Percentiles rank a stretch among this genome's conserved stretches.
Evolutionary conservation across 352 stramenopile genomes (phyloP).

Genomic region (Phytophthora hibernalis): DNA sequence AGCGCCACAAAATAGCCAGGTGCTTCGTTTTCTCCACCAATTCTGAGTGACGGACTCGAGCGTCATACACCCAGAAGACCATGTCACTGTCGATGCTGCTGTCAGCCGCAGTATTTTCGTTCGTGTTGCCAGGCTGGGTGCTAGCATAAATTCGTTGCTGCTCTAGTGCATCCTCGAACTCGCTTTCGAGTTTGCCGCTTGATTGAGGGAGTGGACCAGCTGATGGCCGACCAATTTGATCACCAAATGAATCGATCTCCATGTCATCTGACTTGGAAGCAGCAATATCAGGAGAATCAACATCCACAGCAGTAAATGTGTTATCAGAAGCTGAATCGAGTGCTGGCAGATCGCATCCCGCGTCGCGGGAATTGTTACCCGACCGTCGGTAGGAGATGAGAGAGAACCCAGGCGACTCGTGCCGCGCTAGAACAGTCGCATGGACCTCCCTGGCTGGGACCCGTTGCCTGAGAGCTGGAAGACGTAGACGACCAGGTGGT

Average conservation of each 20-base stretch:
- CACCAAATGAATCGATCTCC: not conserved
- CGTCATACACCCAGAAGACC: not conserved
- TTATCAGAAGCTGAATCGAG: not conserved
- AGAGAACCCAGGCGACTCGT: slow-evolving; percentile 39
- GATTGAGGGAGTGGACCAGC: not conserved
- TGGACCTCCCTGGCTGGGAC: not conserved
- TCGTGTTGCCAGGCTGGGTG: not conserved
- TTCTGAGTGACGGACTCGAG: not conserved
- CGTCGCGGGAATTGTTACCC: not conserved
- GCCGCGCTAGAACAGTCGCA: slow-evolving; percentile 34
- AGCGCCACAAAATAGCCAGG: slow-evolving; percentile 31
- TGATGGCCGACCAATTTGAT: not conserved
- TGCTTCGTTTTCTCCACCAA: slow-evolving; percentile 22
- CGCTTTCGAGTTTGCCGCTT: not conserved
- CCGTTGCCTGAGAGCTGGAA: slow-evolving; percentile 14
- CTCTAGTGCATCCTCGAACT: not conserved
- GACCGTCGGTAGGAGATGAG: slow-evolving; percentile 53
- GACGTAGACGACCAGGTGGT: slow-evolving; percentile 44
- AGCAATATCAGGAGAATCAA: not conserved
- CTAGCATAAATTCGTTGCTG: not conserved
- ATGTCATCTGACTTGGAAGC: not conserved
- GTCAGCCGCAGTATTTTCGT: not conserved
- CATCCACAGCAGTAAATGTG: not conserved
- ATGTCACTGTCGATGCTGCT: not conserved
- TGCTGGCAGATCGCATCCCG: not conserved